These are phyloP conservation scores for Adiantum capillusveneris DNA, from an alignment of 75 land plant genomes.

Conservation along the genomic window DNA sequence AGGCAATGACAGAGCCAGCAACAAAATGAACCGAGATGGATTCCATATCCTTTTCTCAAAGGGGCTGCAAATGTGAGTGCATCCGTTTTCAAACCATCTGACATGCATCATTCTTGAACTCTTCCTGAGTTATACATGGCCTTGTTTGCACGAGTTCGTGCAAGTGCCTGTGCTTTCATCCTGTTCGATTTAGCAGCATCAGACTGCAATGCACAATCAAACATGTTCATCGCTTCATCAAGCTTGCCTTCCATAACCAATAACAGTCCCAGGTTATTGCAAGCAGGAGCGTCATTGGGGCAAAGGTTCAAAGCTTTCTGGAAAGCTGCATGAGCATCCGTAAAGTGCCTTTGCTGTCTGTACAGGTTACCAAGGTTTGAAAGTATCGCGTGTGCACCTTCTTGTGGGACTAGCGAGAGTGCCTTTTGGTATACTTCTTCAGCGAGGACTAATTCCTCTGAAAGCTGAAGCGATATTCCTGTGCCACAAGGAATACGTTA, in stretches of 20 bases:
- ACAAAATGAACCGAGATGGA: too few relatives aligned
- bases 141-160: not conserved
- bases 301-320: conserved; percentile 53
- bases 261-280: conserved; percentile 77
- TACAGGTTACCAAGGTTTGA: conserved; percentile 78
- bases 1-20: too few relatives aligned
- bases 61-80: too few relatives aligned
- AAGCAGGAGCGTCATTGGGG: conserved; percentile 81
- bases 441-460: too few relatives aligned
- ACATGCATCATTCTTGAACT: too few relatives aligned
- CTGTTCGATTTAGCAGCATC: conserved; percentile 82
- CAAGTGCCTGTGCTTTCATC: conserved; percentile 47
- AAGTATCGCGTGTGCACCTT: conserved; percentile 58
- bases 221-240: conserved; percentile 60
- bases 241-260: conserved; percentile 52
- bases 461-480: too few relatives aligned
- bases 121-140: not conserved
- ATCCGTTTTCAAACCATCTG: too few relatives aligned
- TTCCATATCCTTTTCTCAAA: too few relatives aligned
- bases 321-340: conserved; percentile 47
- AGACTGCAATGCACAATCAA: conserved; percentile 50
- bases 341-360: conserved; percentile 40
- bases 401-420: too few relatives aligned
- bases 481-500: too few relatives aligned
- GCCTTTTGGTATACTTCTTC: too few relatives aligned